Conservation (phyloP, 163 green algal species). For the Chlorella variabilis region DNA sequence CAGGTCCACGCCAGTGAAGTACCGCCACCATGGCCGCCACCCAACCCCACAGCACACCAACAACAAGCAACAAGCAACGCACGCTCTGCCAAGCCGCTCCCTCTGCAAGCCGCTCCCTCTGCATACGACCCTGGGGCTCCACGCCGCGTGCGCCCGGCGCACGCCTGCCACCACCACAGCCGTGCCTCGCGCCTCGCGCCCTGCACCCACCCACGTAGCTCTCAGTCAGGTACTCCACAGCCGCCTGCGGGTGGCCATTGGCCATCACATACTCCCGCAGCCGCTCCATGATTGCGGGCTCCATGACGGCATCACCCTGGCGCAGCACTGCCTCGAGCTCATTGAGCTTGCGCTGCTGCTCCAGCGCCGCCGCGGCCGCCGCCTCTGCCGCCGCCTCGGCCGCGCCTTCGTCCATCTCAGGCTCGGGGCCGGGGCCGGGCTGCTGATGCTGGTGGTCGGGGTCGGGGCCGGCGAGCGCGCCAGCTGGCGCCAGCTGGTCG, state of each 20-base stretch:
- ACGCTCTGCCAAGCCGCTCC: too few species aligned
- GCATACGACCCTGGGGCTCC: too few species aligned
- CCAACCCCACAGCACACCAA: too few species aligned
- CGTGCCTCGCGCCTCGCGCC: too few species aligned
- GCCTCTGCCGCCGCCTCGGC: not conserved
- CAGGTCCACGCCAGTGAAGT: too few species aligned
- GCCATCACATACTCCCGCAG: slow-evolving; percentile 72
- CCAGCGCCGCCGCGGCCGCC: slow-evolving; percentile 12
- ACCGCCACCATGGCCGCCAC: too few species aligned
- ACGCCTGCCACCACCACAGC: too few species aligned
- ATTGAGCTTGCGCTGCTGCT: slow-evolving; percentile 48
- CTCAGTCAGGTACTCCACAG: slow-evolving; percentile 81
- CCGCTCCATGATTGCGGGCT: slow-evolving; percentile 70
- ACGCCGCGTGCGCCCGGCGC: too few species aligned
- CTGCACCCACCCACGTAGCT: slow-evolving; percentile 74
- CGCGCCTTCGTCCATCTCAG: not conserved
- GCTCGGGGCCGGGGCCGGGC: too few species aligned
- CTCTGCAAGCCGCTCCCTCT: too few species aligned
- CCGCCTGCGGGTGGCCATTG: slow-evolving; percentile 69
- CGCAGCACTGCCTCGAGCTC: slow-evolving; percentile 72
- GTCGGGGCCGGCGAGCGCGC: not conserved
- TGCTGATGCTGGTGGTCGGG: not conserved
- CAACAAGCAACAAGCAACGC: too few species aligned
- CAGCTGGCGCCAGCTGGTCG: not conserved
- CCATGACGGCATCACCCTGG: slow-evolving; percentile 79